Conservation (phyloP, 805 yeast genomes). For the Ogataea pignaliae region DNA sequence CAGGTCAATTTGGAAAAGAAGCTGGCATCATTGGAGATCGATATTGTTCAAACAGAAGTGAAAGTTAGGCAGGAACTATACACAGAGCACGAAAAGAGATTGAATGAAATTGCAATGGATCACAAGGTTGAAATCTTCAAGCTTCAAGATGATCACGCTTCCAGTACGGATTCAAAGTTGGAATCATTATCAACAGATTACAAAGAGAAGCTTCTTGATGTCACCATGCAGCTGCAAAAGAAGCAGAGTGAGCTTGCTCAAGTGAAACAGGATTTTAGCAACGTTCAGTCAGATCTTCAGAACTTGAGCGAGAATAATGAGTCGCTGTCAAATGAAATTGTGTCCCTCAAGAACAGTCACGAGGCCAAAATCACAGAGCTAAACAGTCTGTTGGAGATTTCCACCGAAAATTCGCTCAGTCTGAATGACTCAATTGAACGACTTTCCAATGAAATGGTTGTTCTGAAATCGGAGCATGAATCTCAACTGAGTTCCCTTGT, state of each 20-base stretch:
- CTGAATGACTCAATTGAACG: slow-evolving; percentile 2
- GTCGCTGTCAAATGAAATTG: slow-evolving; percentile 1
- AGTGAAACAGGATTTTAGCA: slow-evolving; percentile 6
- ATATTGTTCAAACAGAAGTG: slow-evolving; percentile 25
- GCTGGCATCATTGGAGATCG: slow-evolving; percentile 21
- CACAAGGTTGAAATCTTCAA: slow-evolving; percentile 31
- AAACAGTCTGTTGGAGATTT: slow-evolving; percentile 1
- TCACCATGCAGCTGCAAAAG: slow-evolving; percentile 10
- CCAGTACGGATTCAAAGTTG: slow-evolving; percentile 28
- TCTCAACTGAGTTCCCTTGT: slow-evolving; percentile 1
- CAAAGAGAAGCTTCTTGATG: slow-evolving; percentile 26
- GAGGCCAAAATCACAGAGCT: slow-evolving; percentile 3
- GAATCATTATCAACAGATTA: slow-evolving; percentile 30
- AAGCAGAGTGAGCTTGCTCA: slow-evolving; percentile 7
- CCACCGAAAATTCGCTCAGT: slow-evolving; percentile 2
- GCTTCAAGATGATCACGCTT: slow-evolving; percentile 22
- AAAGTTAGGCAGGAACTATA: slow-evolving; percentile 25
- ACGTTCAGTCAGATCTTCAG: slow-evolving; percentile 6
- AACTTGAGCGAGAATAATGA: slow-evolving; percentile 5
- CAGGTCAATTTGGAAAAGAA: slow-evolving; percentile 20
- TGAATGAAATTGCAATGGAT: slow-evolving; percentile 33
- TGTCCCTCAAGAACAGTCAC: slow-evolving; percentile 4
- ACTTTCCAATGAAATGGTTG: slow-evolving; percentile 5
- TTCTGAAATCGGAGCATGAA: slow-evolving; percentile 3
- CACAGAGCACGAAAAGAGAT: slow-evolving; percentile 31